Conservation (phyloP, 2,329 filamentous ascomycete genomes). For the Scytalidium lignicola region DNA sequence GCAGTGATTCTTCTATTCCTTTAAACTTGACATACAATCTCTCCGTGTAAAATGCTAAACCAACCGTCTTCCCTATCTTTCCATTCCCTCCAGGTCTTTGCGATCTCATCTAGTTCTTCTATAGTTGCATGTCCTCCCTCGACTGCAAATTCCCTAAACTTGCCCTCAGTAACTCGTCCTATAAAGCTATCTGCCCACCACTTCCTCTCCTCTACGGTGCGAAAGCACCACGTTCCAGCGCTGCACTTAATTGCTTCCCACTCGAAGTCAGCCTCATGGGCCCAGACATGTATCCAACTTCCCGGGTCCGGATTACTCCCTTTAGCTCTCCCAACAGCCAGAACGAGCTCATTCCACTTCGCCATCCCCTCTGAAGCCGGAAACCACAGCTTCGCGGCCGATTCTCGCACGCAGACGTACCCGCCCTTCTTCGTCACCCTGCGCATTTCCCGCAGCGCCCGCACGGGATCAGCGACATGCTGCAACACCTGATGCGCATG, state of each 20-base stretch:
- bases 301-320: constrained; percentile 8
- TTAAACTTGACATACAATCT: neutral
- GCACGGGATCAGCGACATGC: constrained; percentile 46
- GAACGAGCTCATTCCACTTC: neutral
- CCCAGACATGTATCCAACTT: constrained; percentile 5
- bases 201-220: neutral
- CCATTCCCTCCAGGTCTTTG: neutral
- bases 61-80: neutral
- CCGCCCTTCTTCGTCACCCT: constrained; percentile 47
- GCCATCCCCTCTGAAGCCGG: neutral
- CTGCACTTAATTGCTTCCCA: neutral
- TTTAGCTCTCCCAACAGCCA: neutral
- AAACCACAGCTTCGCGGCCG: constrained; percentile 5
- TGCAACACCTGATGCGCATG: constrained; percentile 53
- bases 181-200: neutral
- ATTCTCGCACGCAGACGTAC: constrained; percentile 43
- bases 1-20: too few relatives aligned
- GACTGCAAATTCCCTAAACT: neutral
- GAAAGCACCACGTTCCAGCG: neutral
- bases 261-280: constrained; percentile 5
- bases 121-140: neutral
- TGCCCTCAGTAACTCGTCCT: neutral
- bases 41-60: neutral
- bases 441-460: constrained; percentile 46
- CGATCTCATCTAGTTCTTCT: neutral